These are phyloP conservation scores for Musa schizocarpa DNA, from an alignment of 176 grass and related monocot species.

Conservation along the genomic window DNA sequence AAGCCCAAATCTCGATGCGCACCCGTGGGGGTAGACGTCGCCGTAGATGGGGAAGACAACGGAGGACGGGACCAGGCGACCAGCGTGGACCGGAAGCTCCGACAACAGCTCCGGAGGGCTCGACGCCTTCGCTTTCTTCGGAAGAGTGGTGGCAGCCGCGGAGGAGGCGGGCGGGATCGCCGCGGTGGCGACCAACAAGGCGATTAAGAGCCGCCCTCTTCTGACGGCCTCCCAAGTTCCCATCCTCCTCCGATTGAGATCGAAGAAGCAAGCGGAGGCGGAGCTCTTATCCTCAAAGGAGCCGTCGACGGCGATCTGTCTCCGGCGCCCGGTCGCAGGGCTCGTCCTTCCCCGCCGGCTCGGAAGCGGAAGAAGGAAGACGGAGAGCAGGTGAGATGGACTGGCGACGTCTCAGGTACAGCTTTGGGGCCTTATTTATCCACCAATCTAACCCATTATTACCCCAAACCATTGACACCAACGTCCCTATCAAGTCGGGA, in stretches of 20 bases:
- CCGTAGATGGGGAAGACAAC: conserved; percentile 61
- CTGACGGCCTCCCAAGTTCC: not conserved
- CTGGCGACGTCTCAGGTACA: not conserved
- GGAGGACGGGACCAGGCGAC: conserved; percentile 19
- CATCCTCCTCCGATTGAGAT: not conserved
- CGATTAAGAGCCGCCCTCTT: not conserved
- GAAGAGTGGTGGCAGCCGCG: not conserved
- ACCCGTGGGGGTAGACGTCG: conserved; percentile 68
- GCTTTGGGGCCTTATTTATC: too few species aligned
- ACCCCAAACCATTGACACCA: too few species aligned
- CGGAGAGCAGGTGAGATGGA: not conserved
- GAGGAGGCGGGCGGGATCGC: not conserved
- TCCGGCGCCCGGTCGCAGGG: too few species aligned
- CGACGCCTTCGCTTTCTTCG: not conserved
- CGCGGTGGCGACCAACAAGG: conserved; percentile 2
- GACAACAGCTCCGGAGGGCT: not conserved
- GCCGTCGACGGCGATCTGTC: not conserved
- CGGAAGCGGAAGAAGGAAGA: not conserved
- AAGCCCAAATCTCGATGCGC: not conserved
- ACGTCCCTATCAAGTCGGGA: too few species aligned
- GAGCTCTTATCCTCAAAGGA: not conserved
- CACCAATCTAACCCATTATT: too few species aligned
- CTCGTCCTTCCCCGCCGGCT: too few species aligned
- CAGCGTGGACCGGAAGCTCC: conserved; percentile 2
- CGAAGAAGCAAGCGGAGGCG: not conserved